These are phyloP conservation scores for Diaporthe australafricana DNA, from an alignment of 2,329 filamentous ascomycete species.

Conservation along the genomic window DNA sequence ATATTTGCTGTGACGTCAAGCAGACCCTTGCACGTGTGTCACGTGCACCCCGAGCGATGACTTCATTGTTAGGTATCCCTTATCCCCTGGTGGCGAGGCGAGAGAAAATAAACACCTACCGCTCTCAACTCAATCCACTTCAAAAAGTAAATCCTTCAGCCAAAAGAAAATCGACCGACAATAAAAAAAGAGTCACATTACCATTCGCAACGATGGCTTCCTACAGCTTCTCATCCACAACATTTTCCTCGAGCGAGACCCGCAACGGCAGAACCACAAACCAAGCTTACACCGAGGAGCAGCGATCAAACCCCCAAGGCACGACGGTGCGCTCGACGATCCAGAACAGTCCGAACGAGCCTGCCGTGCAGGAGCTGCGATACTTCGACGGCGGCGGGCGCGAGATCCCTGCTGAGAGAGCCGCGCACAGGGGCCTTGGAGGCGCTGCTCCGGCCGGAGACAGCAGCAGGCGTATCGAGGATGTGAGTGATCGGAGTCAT, in stretches of 20 bases:
- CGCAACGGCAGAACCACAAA: conserved; percentile 12
- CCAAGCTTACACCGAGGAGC: conserved; percentile 31
- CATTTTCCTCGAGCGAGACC: conserved; percentile 16
- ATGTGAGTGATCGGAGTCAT: neutral
- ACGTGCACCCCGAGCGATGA: conserved; percentile 26
- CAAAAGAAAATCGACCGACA: too few relatives aligned
- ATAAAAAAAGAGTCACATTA: neutral
- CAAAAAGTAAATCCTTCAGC: neutral
- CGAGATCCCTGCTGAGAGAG: conserved; percentile 18
- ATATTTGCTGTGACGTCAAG: conserved; percentile 14
- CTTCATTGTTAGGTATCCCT: neutral
- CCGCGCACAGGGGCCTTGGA: conserved; percentile 1
- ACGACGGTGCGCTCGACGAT: conserved; percentile 17
- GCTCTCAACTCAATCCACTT: neutral
- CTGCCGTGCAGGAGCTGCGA: conserved; percentile 5
- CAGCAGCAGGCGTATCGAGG: conserved; percentile 24
- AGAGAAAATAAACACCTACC: neutral
- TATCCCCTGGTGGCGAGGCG: neutral
- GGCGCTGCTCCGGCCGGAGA: neutral
- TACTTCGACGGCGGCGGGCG: conserved; percentile 28
- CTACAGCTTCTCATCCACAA: conserved; percentile 29
- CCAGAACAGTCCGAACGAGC: conserved; percentile 11
- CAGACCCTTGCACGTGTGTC: neutral
- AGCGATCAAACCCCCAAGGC: conserved; percentile 17
- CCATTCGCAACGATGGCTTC: neutral